These are phyloP conservation scores for Hydnum rufescens DNA, from an alignment of 768 basidiomycete genomes.

Conservation along the genomic window DNA sequence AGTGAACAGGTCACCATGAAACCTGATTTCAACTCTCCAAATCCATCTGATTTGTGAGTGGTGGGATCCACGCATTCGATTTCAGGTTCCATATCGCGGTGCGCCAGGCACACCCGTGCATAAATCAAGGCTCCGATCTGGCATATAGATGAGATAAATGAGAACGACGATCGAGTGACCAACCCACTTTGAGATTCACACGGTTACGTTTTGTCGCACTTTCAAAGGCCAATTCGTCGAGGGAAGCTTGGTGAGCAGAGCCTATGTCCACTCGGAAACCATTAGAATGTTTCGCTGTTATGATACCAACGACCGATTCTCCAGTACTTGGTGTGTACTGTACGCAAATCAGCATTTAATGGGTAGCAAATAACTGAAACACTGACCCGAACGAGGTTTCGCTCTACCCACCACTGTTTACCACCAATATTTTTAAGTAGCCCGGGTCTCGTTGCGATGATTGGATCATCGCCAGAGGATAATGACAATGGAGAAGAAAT, in stretches of 20 bases:
- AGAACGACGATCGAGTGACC: too few species aligned
- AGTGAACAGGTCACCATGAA: slow-evolving; percentile 67
- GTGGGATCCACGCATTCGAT: slow-evolving; percentile 91
- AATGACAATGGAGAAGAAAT: slow-evolving; percentile 10
- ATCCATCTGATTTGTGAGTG: slow-evolving; percentile 79
- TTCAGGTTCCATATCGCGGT: slow-evolving; percentile 97
- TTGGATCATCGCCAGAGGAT: slow-evolving; percentile 16
- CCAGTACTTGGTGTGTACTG: slow-evolving; percentile 84
- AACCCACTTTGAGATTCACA: slow-evolving; percentile 70
- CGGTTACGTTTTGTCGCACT: slow-evolving; percentile 87
- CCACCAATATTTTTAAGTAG: slow-evolving; percentile 45
- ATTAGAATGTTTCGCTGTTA: slow-evolving; percentile 65
- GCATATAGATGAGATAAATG: neutral
- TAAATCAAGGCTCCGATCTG: slow-evolving; percentile 85
- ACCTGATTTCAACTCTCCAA: slow-evolving; percentile 82
- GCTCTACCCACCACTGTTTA: slow-evolving; percentile 78
- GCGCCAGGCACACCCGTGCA: slow-evolving; percentile 79
- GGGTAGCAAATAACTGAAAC: neutral
- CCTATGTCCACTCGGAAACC: slow-evolving; percentile 91
- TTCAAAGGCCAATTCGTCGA: slow-evolving; percentile 89
- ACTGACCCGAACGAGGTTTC: slow-evolving; percentile 66
- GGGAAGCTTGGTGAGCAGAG: slow-evolving; percentile 57
- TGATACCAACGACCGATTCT: slow-evolving; percentile 73
- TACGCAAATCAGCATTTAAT: slow-evolving; percentile 1
- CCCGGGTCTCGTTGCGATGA: slow-evolving; percentile 49